These are phyloP conservation scores for Chionographis japonica DNA, from an alignment of 106 monocot species.

Conservation along the genomic window DNA sequence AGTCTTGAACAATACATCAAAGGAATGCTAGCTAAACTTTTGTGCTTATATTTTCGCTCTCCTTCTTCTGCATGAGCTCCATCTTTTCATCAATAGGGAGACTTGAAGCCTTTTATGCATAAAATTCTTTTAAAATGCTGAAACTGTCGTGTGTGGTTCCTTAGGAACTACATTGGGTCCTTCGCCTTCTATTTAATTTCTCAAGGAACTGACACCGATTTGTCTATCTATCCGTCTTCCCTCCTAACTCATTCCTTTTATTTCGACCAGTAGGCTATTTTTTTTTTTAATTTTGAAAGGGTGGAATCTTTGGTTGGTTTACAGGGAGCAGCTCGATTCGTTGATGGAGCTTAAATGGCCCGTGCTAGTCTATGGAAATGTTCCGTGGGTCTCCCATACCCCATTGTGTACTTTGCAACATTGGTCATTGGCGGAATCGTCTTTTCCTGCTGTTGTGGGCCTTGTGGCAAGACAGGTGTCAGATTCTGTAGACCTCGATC, in stretches of 20 bases:
- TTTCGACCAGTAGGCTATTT: not conserved
- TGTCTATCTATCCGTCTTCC: no score
- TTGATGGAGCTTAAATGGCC: conserved; percentile 77
- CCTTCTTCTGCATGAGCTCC: not conserved
- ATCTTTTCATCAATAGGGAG: not conserved
- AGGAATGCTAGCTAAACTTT: conserved; percentile 5
- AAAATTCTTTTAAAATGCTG: no score
- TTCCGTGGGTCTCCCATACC: conserved; percentile 68
- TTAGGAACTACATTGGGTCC: no score
- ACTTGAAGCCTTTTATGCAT: not conserved
- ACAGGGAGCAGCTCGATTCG: conserved; percentile 86
- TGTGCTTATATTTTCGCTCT: not conserved
- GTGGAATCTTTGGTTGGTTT: conserved; percentile 40
- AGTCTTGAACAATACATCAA: conserved; percentile 18
- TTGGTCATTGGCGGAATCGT: conserved; percentile 39
- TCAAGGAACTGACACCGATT: no score
- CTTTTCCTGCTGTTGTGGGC: conserved; percentile 12
- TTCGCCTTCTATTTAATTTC: no score
- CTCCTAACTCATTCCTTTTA: not conserved
- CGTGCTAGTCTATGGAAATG: conserved; percentile 38
- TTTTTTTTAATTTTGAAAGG: conserved; percentile 33
- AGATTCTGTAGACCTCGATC: conserved; percentile 20
- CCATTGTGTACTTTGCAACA: conserved; percentile 63
- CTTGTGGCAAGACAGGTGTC: conserved; percentile 18
- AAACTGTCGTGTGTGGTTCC: no score